Evolutionary conservation across 495 filamentous ascomycete genomes (phyloP).

Genomic region (Chlorociboria aeruginascens): DNA sequence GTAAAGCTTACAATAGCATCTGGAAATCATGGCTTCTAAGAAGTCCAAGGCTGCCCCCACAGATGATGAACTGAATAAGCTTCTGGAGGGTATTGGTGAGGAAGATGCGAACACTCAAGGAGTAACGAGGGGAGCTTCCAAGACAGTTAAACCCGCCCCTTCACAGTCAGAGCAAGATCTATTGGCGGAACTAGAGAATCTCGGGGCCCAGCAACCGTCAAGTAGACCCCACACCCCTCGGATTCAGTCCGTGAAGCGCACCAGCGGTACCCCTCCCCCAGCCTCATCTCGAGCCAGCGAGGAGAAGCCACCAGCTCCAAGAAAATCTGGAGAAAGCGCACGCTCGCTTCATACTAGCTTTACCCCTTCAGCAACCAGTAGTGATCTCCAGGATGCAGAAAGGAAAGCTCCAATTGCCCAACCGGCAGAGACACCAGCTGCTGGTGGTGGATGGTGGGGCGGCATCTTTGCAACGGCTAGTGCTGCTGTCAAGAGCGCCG

Average conservation of each 20-base stretch:
- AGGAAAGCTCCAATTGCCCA: conserved; percentile 26
- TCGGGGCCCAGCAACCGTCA: conserved; percentile 50
- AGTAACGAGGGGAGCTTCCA: conserved; percentile 30
- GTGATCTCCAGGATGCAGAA: conserved; percentile 34
- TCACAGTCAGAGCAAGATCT: conserved; percentile 43
- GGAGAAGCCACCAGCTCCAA: conserved; percentile 40
- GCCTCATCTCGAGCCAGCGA: conserved; percentile 39
- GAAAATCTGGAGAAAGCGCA: conserved; percentile 66
- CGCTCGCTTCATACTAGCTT: conserved; percentile 51
- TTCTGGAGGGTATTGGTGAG: conserved; percentile 45
- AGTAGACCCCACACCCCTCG: conserved; percentile 79
- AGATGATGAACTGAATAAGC: conserved; percentile 71
- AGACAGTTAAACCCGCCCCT: conserved; percentile 32
- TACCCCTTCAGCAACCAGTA: conserved; percentile 39
- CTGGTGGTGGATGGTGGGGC: conserved; percentile 78
- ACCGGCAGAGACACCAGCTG: conserved; percentile 7
- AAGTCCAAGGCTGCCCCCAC: conserved; percentile 40
- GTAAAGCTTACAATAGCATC: not conserved
- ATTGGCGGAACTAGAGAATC: conserved; percentile 72
- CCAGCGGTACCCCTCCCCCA: conserved; percentile 36
- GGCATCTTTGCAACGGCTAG: conserved; percentile 60
- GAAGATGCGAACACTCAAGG: conserved; percentile 42
- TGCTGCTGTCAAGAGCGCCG: conserved; percentile 88
- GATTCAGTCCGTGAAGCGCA: conserved; percentile 48
- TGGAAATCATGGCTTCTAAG: conserved; percentile 18